Evolutionary conservation across 2,329 filamentous ascomycete species (phyloP).

Genomic region (Ceratocystis papillata): DNA sequence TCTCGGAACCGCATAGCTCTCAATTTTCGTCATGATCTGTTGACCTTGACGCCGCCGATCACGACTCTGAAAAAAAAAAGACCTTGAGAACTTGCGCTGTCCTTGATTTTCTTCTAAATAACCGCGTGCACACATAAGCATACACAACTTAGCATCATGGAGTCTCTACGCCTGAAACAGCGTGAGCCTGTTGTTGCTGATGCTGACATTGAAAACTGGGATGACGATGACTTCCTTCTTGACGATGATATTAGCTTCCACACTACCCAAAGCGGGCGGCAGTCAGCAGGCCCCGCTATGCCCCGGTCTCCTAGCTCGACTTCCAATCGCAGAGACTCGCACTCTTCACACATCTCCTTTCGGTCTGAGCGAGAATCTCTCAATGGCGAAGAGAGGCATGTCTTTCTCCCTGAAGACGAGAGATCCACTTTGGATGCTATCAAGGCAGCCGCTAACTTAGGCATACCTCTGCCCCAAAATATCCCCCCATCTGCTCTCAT

Average conservation of each 20-base stretch:
- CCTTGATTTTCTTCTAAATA: not conserved
- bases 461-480: conserved; percentile 80
- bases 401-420: conserved; percentile 75
- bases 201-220: conserved; percentile 59
- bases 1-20: not conserved
- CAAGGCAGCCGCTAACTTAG: conserved; percentile 72
- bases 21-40: conserved; percentile 1
- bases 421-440: conserved; percentile 76
- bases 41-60: not conserved
- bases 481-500: conserved; percentile 80
- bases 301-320: conserved; percentile 30
- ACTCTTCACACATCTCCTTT: conserved; percentile 71
- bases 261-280: conserved; percentile 30
- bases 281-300: conserved; percentile 38
- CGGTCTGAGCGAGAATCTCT: conserved; percentile 71
- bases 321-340: conserved; percentile 56
- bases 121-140: not conserved
- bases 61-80: not conserved
- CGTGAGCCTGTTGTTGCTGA: conserved; percentile 47
- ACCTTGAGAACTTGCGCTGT: not conserved
- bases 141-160: conserved; percentile 35
- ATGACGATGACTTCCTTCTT: conserved; percentile 64
- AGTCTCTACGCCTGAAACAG: conserved; percentile 43
- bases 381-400: conserved; percentile 73
- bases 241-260: conserved; percentile 51